Base-by-base conservation (phyloP, 1,284 basidiomycete genomes). In the Peniophora sp. region DNA sequence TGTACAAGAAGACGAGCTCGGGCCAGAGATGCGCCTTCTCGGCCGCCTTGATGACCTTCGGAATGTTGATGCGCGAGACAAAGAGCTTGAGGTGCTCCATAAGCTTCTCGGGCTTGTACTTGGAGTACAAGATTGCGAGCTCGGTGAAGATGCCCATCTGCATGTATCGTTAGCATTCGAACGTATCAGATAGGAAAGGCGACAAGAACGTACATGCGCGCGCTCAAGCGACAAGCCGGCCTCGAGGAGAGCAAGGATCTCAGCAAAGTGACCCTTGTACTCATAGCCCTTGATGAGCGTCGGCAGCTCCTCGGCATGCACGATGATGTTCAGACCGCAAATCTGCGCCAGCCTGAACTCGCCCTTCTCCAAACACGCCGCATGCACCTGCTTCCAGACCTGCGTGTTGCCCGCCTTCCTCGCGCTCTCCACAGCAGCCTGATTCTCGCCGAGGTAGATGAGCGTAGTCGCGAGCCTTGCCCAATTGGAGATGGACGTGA, bases 331-430 rank as follows among this genome's bases (percentile, higher is more conserved):
- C 57, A 97, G 83, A 79, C 94, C 95, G 68, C 94, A 97, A 62
- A 99, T 98, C 79, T 99, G 95, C 17, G 97, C 81, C 63, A 98
- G 70, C 58, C 93, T 89, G 82, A 98, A 99, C 67, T 99, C 97
- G 57, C 81, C 74, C 75, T 98, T 97, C 75, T 97, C 94, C 51
- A 99, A 85, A 72, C 97, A 99, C 39, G 97, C 97, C 20, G 94
- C 92, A 60, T 99, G 96, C 53, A 99, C 97, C 69, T 99, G 97
- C 73, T 98, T 98, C 97, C 97, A 99, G n/a, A 99, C 97, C 69
- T 97, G 93, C 10, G 97, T 99, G 67, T 99, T 99, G 27, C 97
- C 97, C 17, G 97, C 97, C 68, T 99, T 99, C 56, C 97, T 80
- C 17, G 97, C 97, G 56, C 96, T 97, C 69, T 99, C 97, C 17